Percentiles rank a stretch among this genome's conserved stretches.
These are phyloP conservation scores for Aplosporella prunicola DNA, from an alignment of 2,329 filamentous ascomycete genomes.

Conservation along the genomic window DNA sequence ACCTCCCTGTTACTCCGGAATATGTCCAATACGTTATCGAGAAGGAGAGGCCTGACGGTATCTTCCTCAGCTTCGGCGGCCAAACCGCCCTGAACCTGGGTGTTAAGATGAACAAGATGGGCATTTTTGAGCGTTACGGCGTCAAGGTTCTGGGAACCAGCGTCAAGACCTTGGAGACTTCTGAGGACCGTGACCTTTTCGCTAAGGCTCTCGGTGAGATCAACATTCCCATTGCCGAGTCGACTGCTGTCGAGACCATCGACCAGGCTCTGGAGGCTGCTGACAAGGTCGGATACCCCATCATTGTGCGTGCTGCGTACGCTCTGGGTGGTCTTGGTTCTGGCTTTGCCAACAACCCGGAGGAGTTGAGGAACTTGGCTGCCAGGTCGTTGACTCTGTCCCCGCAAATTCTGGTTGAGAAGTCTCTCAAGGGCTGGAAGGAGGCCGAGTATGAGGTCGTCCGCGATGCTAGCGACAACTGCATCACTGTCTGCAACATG, in stretches of 20 bases:
- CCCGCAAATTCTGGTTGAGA: slow-evolving; percentile 95
- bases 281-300: slow-evolving; percentile 81
- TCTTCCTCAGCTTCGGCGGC: slow-evolving; percentile 94
- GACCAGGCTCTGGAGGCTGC: slow-evolving; percentile 89
- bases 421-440: slow-evolving; percentile 98
- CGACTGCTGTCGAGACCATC: slow-evolving; percentile 81
- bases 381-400: slow-evolving; percentile 87
- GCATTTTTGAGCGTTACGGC: slow-evolving; percentile 88
- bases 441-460: slow-evolving; percentile 98
- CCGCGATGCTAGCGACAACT: slow-evolving; percentile 94
- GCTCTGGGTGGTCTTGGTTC: slow-evolving; percentile 93
- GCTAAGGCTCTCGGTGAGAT: slow-evolving; percentile 94
- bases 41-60: slow-evolving; percentile 88
- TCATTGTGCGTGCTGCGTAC: slow-evolving; percentile 95
- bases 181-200: slow-evolving; percentile 93
- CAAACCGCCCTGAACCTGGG: slow-evolving; percentile 95
- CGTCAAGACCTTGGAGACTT: slow-evolving; percentile 86
- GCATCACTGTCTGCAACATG: slow-evolving; percentile 98
- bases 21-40: slow-evolving; percentile 98
- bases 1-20: slow-evolving; percentile 92
- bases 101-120: slow-evolving; percentile 94
- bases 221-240: slow-evolving; percentile 93
- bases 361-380: slow-evolving; percentile 88
- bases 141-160: slow-evolving; percentile 94
- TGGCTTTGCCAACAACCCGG: slow-evolving; percentile 87